These are phyloP conservation scores for Paecilomyces formosus DNA, from an alignment of 2,329 filamentous ascomycete genomes.

Conservation along the genomic window DNA sequence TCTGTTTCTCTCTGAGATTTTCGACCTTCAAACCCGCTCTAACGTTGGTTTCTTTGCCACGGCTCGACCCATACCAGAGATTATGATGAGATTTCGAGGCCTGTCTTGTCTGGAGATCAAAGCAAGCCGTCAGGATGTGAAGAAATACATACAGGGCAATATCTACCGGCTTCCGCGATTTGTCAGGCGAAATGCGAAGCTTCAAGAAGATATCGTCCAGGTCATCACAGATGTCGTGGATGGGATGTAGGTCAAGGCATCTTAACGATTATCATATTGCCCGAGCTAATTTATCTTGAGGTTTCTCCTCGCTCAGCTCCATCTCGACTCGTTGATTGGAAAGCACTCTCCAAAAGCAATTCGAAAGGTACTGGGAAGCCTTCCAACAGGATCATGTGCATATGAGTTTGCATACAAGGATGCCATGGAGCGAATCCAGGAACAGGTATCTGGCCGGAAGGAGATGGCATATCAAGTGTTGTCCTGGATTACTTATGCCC, in stretches of 20 bases:
- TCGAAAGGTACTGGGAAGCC: slow-evolving; percentile 15
- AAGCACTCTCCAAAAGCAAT: slow-evolving; percentile 20
- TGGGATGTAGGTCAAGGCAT: slow-evolving; percentile 11
- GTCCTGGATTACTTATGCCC: slow-evolving; percentile 5
- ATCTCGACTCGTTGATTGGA: slow-evolving; percentile 4
- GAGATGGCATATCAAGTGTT: slow-evolving; percentile 3
- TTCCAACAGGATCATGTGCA: slow-evolving; percentile 20
- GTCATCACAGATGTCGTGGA: slow-evolving; percentile 7
- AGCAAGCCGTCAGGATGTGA: slow-evolving; percentile 6
- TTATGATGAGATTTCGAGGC: slow-evolving; percentile 1
- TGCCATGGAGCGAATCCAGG: slow-evolving; percentile 1
- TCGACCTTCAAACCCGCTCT: neutral
- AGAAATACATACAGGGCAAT: slow-evolving; percentile 7
- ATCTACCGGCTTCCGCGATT: slow-evolving; percentile 5
- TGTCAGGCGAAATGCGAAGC: neutral
- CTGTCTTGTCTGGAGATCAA: neutral
- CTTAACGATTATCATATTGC: neutral
- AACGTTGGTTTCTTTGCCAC: slow-evolving; percentile 5
- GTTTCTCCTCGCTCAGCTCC: slow-evolving; percentile 7
- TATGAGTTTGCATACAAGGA: neutral
- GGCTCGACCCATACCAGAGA: slow-evolving; percentile 5
- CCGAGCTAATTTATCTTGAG: neutral
- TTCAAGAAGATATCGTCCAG: slow-evolving; percentile 8
- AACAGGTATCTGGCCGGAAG: neutral
- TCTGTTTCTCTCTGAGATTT: neutral